These are phyloP conservation scores for Boletus smithii DNA, from an alignment of 1,284 basidiomycete species.

Conservation along the genomic window DNA sequence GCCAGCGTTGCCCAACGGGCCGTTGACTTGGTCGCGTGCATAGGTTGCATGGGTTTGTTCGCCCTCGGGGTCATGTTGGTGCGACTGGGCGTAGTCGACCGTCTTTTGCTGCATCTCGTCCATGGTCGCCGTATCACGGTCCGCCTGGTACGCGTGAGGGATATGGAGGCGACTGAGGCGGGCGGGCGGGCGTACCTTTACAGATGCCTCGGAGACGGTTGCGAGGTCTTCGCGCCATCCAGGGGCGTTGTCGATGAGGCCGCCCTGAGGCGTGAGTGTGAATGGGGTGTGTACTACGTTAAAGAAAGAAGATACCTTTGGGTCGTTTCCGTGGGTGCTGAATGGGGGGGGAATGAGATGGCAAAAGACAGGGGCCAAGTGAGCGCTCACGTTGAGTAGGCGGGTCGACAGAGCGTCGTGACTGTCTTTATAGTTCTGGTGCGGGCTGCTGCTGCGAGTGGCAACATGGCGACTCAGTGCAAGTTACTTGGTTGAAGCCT, in stretches of 20 bases:
- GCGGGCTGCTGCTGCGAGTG: constrained; percentile 10
- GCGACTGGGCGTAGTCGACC: constrained; percentile 37
- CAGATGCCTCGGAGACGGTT: constrained; percentile 60
- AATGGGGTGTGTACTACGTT: no score
- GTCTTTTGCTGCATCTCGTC: constrained; percentile 39
- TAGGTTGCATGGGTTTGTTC: constrained; percentile 36
- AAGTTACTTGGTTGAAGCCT: no score
- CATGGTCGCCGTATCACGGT: constrained; percentile 16
- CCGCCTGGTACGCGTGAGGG: constrained; percentile 22
- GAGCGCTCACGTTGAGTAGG: constrained; percentile 10
- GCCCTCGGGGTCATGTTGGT: constrained; percentile 36
- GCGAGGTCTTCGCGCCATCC: constrained; percentile 76
- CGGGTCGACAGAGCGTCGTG: background rate
- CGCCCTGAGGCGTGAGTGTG: no score
- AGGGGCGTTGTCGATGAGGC: constrained; percentile 54
- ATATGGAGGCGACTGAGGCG: background rate
- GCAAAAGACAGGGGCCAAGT: background rate
- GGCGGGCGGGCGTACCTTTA: constrained; percentile 52
- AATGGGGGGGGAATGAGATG: background rate
- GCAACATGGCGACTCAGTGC: constrained; percentile 6
- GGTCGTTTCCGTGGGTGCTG: constrained; percentile 50
- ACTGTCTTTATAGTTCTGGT: background rate
- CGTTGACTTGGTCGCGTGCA: constrained; percentile 42
- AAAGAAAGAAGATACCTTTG: constrained; percentile 45
- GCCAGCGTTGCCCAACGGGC: constrained; percentile 39